phyloP scores from a whole-genome alignment of 306 rosid species.

The Vicia faba region DNA sequence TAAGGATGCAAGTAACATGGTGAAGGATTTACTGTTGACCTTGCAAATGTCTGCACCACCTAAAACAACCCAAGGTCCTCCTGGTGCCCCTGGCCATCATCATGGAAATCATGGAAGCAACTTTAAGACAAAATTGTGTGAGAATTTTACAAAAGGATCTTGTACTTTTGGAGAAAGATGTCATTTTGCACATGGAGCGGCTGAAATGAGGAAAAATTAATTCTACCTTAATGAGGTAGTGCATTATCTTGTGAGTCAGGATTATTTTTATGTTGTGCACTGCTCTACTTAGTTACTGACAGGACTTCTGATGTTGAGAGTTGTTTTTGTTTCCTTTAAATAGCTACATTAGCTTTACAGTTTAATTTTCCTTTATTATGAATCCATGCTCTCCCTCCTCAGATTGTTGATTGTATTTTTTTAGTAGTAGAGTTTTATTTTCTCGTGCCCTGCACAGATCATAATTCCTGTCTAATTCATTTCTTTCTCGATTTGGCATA shows the following conservation, averaged over 20 bases:
- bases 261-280: constrained; percentile 41
- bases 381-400: background rate
- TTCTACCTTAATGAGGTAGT: constrained; percentile 14
- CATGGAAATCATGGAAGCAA: constrained; percentile 51
- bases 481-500: constrained; percentile 1
- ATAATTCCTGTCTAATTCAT: background rate
- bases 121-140: constrained; percentile 87
- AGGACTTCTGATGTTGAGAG: constrained; percentile 42
- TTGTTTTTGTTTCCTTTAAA: constrained; percentile 34
- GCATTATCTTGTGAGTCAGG: constrained; percentile 38
- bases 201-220: constrained; percentile 72
- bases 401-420: background rate
- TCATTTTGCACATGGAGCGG: constrained; percentile 91
- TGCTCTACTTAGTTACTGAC: constrained; percentile 50
- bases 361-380: constrained; percentile 26
- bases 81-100: constrained; percentile 51
- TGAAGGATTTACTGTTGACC: constrained; percentile 67
- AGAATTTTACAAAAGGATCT: constrained; percentile 82
- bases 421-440: background rate
- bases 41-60: constrained; percentile 60
- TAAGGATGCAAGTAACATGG: constrained; percentile 85
- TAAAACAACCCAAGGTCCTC: constrained; percentile 48
- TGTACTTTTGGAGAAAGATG: constrained; percentile 98
- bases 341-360: constrained; percentile 27
- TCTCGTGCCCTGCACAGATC: background rate